A percentile compares a stretch with the other conserved stretches of the same genome.
Conservation (phyloP, 306 rosid species). For the Arachis hypogaea region DNA sequence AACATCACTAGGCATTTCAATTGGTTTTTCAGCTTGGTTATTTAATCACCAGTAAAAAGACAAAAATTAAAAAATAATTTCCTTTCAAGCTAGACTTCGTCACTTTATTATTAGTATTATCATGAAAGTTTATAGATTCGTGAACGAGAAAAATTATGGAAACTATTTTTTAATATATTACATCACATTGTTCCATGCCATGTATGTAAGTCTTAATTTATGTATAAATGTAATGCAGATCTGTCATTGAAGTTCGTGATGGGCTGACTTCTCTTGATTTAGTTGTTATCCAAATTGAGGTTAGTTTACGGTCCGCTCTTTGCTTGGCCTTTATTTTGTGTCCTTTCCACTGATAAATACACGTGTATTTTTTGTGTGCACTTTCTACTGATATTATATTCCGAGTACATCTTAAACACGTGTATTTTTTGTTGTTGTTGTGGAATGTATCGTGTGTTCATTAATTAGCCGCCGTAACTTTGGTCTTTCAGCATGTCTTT, state of each 20-base stretch:
- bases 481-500: constrained; percentile 26
- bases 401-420: not conserved
- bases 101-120: constrained; percentile 26
- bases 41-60: constrained; percentile 1
- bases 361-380: not conserved
- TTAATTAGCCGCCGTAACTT: constrained; percentile 13
- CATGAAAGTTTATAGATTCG: constrained; percentile 23
- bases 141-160: not conserved
- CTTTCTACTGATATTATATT: constrained; percentile 30
- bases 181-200: constrained; percentile 10
- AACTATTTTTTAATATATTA: constrained; percentile 14
- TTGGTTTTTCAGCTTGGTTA: constrained; percentile 16
- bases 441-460: constrained; percentile 24
- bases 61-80: not conserved
- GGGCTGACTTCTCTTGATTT: constrained; percentile 93
- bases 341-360: not conserved
- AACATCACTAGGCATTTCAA: constrained; percentile 6
- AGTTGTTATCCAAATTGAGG: constrained; percentile 97
- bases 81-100: not conserved
- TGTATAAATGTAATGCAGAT: constrained; percentile 55
- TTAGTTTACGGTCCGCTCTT: constrained; percentile 40
- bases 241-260: constrained; percentile 96
- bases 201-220: constrained; percentile 17
- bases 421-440: constrained; percentile 9
- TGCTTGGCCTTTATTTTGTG: constrained; percentile 21